Evolutionary conservation across 805 yeast species (phyloP).

Genomic region (Kluyveromyces starmeri): DNA sequence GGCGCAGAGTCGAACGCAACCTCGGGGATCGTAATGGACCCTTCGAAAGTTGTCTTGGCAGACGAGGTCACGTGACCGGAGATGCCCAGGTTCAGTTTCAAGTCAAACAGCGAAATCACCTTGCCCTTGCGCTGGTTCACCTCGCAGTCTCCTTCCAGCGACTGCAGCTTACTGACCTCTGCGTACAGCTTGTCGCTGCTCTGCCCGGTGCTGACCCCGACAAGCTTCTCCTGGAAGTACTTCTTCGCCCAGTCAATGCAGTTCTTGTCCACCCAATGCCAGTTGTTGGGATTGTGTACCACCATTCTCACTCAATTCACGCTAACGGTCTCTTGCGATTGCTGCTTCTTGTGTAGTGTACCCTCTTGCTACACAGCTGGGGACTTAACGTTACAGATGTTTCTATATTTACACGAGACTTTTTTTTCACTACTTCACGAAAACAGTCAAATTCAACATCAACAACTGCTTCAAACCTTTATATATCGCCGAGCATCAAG

Average conservation of each 20-base stretch:
- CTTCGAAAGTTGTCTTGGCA: constrained; percentile 40
- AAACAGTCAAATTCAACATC: no score
- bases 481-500: no score
- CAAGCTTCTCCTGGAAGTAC: constrained; percentile 58
- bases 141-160: constrained; percentile 89
- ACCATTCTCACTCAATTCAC: no score
- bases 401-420: no score
- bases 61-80: constrained; percentile 35
- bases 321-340: no score
- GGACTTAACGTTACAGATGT: no score
- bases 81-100: constrained; percentile 55
- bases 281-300: constrained; percentile 92
- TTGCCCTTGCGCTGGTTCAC: constrained; percentile 96
- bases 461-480: no score
- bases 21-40: constrained; percentile 81
- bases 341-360: no score
- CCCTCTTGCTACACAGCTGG: no score
- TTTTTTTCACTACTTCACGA: no score
- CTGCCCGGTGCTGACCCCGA: constrained; percentile 35
- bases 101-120: constrained; percentile 83
- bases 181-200: constrained; percentile 27
- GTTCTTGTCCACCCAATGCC: constrained; percentile 99
- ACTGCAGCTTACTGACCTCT: constrained; percentile 29
- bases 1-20: constrained; percentile 84
- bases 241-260: constrained; percentile 85